These are phyloP conservation scores for Lactarius akahatsu DNA, from an alignment of 768 basidiomycete genomes.

Conservation along the genomic window DNA sequence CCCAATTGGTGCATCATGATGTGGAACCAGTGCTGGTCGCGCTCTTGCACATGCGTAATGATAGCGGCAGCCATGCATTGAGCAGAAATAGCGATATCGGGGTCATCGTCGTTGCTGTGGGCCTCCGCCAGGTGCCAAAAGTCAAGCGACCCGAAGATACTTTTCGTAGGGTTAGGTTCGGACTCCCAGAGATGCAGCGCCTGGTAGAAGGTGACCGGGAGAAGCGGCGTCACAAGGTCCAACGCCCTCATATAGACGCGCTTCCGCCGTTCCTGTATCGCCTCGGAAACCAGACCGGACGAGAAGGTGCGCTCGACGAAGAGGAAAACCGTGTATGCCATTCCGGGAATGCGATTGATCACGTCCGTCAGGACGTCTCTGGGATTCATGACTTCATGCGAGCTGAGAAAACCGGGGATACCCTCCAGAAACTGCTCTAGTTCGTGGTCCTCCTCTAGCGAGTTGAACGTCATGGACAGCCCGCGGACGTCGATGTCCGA, in stretches of 20 bases:
- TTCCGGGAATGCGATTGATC: slow-evolving; percentile 13
- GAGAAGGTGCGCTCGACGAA: slow-evolving; percentile 25
- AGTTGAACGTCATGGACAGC: slow-evolving; percentile 19
- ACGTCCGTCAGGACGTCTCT: slow-evolving; percentile 2
- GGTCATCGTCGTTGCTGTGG: slow-evolving; percentile 20
- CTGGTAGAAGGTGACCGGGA: slow-evolving; percentile 21
- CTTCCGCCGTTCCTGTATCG: slow-evolving; percentile 18
- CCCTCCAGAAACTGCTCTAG: slow-evolving; percentile 22
- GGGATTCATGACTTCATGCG: slow-evolving; percentile 15
- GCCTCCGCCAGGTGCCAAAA: slow-evolving; percentile 23
- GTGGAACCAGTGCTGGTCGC: slow-evolving; percentile 18
- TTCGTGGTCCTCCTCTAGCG: slow-evolving; percentile 26
- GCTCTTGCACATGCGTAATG: slow-evolving; percentile 8
- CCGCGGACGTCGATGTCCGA: slow-evolving; percentile 23
- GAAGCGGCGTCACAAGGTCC: slow-evolving; percentile 15
- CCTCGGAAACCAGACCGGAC: slow-evolving; percentile 17
- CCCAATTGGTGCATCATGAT: slow-evolving; percentile 15
- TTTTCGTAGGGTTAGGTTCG: slow-evolving; percentile 9
- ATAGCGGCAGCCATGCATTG: slow-evolving; percentile 22
- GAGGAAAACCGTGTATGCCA: slow-evolving; percentile 23
- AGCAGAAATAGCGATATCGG: slow-evolving; percentile 20
- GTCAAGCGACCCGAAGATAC: slow-evolving; percentile 17
- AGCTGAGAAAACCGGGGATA: slow-evolving; percentile 24
- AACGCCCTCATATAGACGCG: slow-evolving; percentile 16
- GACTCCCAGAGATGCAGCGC: slow-evolving; percentile 18